These are phyloP conservation scores for Arthrobotrys pseudoclavata DNA, from an alignment of 2,329 filamentous ascomycete species.

Conservation along the genomic window DNA sequence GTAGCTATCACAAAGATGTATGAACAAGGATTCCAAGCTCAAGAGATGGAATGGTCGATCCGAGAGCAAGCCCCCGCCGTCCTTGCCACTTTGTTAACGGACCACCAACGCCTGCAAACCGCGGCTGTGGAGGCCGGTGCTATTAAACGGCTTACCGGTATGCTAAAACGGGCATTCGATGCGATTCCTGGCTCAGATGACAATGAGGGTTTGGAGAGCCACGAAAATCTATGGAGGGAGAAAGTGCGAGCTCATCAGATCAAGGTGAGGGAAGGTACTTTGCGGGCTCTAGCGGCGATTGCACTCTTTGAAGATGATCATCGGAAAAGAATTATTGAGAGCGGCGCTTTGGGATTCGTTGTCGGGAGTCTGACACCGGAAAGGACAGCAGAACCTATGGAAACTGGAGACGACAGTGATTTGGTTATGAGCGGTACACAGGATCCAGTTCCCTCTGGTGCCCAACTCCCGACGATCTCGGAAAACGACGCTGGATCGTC, in stretches of 20 bases:
- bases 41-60: constrained; percentile 69
- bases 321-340: constrained; percentile 83
- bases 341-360: constrained; percentile 83
- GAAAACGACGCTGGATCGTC: constrained; percentile 59
- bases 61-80: constrained; percentile 80
- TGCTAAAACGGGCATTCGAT: constrained; percentile 78
- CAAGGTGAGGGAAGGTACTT: constrained; percentile 79
- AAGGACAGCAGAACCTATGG: constrained; percentile 64
- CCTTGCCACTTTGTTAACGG: constrained; percentile 81
- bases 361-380: constrained; percentile 82
- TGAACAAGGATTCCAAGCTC: constrained; percentile 66
- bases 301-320: constrained; percentile 85
- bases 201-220: constrained; percentile 70
- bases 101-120: constrained; percentile 83
- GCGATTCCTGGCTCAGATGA: constrained; percentile 34
- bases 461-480: constrained; percentile 26
- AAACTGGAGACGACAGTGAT: constrained; percentile 26
- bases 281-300: constrained; percentile 85
- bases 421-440: constrained; percentile 46
- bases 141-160: constrained; percentile 74
- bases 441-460: constrained; percentile 24
- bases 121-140: constrained; percentile 80
- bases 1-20: constrained; percentile 66
- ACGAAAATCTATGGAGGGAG: constrained; percentile 71
- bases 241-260: constrained; percentile 75